Percentiles rank a stretch among this genome's conserved stretches.
These are phyloP conservation scores for Yamadazyma trypodendri DNA, from an alignment of 1,139 yeast species.

Conservation along the genomic window DNA sequence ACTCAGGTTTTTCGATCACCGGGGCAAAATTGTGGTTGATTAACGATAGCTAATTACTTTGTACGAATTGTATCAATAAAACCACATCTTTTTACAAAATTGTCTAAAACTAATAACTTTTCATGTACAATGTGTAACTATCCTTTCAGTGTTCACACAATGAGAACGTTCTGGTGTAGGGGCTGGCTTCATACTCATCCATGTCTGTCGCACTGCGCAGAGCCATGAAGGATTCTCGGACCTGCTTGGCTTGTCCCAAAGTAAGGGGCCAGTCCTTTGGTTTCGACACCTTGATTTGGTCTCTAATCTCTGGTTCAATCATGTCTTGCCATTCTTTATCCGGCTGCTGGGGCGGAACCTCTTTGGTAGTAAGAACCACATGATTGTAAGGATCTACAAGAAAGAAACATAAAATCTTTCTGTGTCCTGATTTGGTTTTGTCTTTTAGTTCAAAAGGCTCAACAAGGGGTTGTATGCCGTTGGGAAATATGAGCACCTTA, in stretches of 20 bases:
- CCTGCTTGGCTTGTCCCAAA: constrained; percentile 24
- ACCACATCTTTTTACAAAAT: too few relatives aligned
- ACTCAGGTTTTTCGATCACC: too few relatives aligned
- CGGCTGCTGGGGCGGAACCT: constrained; percentile 42
- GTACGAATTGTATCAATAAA: too few relatives aligned
- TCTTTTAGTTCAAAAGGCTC: constrained; percentile 39
- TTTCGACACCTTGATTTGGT: constrained; percentile 3
- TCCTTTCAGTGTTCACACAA: constrained; percentile 18
- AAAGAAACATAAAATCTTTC: constrained; percentile 44
- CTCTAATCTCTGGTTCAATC: constrained; percentile 3
- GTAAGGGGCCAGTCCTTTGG: constrained; percentile 19
- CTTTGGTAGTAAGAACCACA: constrained; percentile 26
- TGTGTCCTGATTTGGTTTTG: constrained; percentile 33
- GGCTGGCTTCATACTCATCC: constrained; percentile 6
- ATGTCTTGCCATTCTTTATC: constrained; percentile 31
- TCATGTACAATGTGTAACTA: too few relatives aligned
- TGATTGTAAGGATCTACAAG: constrained; percentile 38
- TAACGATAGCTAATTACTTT: too few relatives aligned
- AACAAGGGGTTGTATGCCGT: constrained; percentile 41
- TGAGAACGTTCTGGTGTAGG: constrained; percentile 5
- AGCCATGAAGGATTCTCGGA: constrained; percentile 32
- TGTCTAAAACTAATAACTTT: too few relatives aligned
- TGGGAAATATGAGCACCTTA: constrained; percentile 39
- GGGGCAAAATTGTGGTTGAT: too few relatives aligned
- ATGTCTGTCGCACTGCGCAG: constrained; percentile 22